A percentile compares a stretch with the other conserved stretches of the same genome.
Conservation (phyloP, 2,329 filamentous ascomycete genomes). For the Grosmannia penicillata region DNA sequence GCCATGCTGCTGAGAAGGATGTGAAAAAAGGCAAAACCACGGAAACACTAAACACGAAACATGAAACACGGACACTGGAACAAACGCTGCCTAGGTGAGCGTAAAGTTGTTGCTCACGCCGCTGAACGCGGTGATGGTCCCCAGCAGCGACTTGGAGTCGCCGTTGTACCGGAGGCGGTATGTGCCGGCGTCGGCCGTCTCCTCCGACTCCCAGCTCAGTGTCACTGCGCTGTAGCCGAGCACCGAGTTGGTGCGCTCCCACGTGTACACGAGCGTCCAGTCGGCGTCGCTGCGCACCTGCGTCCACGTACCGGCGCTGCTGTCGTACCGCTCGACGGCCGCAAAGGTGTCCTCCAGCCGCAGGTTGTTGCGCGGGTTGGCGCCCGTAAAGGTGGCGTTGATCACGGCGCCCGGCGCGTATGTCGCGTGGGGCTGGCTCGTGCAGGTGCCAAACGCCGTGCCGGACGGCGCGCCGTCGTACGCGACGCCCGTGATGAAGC, state of each 20-base stretch:
- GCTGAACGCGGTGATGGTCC: slow-evolving; percentile 38
- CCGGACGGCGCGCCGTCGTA: slow-evolving; percentile 53
- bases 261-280: slow-evolving; percentile 69
- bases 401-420: slow-evolving; percentile 46
- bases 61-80: background rate
- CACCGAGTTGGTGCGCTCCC: slow-evolving; percentile 56
- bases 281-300: slow-evolving; percentile 61
- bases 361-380: slow-evolving; percentile 79
- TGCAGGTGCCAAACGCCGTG: slow-evolving; percentile 51
- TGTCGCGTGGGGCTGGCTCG: slow-evolving; percentile 31
- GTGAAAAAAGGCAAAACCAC: background rate
- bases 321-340: slow-evolving; percentile 50
- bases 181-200: slow-evolving; percentile 38
- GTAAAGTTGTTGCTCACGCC: slow-evolving; percentile 17
- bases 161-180: slow-evolving; percentile 75
- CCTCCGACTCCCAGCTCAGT: slow-evolving; percentile 65
- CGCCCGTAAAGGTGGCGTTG: slow-evolving; percentile 60
- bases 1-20: background rate
- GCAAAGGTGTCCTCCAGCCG: slow-evolving; percentile 64
- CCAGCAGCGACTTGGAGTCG: slow-evolving; percentile 54
- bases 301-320: slow-evolving; percentile 35
- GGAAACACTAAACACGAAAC: background rate
- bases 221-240: slow-evolving; percentile 62
- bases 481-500: slow-evolving; percentile 68
- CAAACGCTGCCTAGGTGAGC: slow-evolving; percentile 7